A percentile compares a stretch with the other conserved stretches of the same genome.
Evolutionary conservation across 2,329 filamentous ascomycete species (phyloP).

Genomic region (Cercospora brassicicola): DNA sequence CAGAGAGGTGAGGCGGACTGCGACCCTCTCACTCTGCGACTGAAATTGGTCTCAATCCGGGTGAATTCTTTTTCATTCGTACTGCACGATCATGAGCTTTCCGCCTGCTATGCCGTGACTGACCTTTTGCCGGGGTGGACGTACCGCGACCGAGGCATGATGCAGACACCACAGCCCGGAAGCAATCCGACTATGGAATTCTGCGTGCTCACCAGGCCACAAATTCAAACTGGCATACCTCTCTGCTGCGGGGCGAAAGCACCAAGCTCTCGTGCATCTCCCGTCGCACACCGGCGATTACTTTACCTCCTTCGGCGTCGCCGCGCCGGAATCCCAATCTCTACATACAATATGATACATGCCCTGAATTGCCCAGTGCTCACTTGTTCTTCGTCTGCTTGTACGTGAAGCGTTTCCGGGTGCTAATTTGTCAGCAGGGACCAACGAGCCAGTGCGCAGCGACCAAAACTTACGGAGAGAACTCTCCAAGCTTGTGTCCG

Average conservation of each 20-base stretch:
- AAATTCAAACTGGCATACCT: background rate
- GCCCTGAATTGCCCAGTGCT: background rate
- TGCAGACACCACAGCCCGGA: background rate
- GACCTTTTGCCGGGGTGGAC: background rate
- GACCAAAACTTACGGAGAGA: conserved; percentile 69
- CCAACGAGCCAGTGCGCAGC: background rate
- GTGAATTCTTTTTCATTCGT: background rate
- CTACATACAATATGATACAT: background rate
- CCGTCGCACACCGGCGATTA: background rate
- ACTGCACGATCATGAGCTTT: background rate
- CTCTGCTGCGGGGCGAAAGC: background rate
- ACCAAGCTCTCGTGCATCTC: background rate
- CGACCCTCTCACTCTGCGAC: background rate
- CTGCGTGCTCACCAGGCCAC: background rate
- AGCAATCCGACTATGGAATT: background rate
- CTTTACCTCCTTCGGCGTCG: background rate
- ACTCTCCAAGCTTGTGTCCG: conserved; percentile 90
- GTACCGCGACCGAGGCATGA: background rate
- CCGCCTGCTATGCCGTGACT: background rate
- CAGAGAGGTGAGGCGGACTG: background rate
- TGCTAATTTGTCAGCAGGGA: conserved; percentile 48
- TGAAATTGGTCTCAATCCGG: background rate
- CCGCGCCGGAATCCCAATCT: background rate
- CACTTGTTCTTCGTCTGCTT: conserved; percentile 71
- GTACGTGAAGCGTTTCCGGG: conserved; percentile 66